Evolutionary conservation across 768 basidiomycete species (phyloP), one percentile per base, ranked within the genome.

Genomic region (Boletus reticulatus): DNA sequence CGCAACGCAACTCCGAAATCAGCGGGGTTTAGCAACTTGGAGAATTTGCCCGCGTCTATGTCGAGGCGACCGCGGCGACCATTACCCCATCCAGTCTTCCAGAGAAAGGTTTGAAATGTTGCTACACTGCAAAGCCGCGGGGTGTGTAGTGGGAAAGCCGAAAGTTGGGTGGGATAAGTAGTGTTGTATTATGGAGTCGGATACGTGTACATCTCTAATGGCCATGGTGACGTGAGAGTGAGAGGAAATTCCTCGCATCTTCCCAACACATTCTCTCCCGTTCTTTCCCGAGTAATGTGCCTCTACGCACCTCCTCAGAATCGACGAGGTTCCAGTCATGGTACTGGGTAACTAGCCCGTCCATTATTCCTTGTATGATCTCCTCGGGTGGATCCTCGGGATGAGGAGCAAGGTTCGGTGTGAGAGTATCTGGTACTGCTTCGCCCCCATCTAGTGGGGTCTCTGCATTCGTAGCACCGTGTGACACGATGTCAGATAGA

Each of bases 241-340:
- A 52, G 39, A 72, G 61, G 50, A 77, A 71, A 14, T 61, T 58
- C 46, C 63, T 68, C 3, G 78, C 86, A 47, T 84, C 84, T 48
- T 78, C 72, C 89, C 89, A 92, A 1, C 59, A 67, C 83, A 92
- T 87, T 51, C 91, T 75, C 74, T 92, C 89, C 48, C 88, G 77
- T 69, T 90, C 89, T 68, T 92, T 92, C 1, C 83, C 84, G 19
- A 72, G 50, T 31, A 53, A 65, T 58, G 73, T 70, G 0, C 92
- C 93, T 45, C 81, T 72, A 50, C 77, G 74, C 37, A 80, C 65
- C 73, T 97, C 96, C 66, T 88, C 89, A 29, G 68, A 75, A 65
- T 94, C 84, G 5, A 96, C 77, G 63, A 58, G 67, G 71, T 82
- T 82, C 95, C 94, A 98, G 56, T 87, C 84, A 27, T 72, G 70